Base-by-base conservation (phyloP, 495 filamentous ascomycete species). In the Ascobolus immersus region DNA sequence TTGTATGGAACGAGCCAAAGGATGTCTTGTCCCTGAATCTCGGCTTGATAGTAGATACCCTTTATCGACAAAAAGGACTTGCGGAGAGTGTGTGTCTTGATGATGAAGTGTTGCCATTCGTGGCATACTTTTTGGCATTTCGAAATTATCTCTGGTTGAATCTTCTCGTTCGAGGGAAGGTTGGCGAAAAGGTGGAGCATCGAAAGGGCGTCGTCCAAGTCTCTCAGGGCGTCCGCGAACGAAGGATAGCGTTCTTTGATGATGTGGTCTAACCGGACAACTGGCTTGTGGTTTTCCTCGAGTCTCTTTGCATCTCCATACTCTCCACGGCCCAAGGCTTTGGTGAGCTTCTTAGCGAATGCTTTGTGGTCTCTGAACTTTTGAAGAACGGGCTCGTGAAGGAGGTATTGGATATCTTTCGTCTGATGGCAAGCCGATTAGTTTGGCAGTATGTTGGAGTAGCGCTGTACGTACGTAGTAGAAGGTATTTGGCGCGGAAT, bases 21-120 rank as follows among this genome's bases (percentile, higher is more conserved):
- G 32, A 94, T 73, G 44, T 96, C 86, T 53, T 94, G 84, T 11
- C 44, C 44, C 49, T 92, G 80, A 32, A 96, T 84, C 29, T 77
- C 94, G 5, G 82, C 89, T 58, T 96, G 89, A 55, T 94, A 96
- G 57, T 96, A 96, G 46, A 96, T 93, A 48, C 86, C 86, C 61
- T 94, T 96, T 54, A 96, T 94, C 1, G 79, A 91, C 33, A 96
- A 61, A 57, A 96, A 96, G 4, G 79, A 89, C 56, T 90, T 93
- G 45, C 79, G 73, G 35, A 96, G 60, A 31, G 75, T 77, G 54
- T 90, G 71, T 14, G 81, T 77, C 28, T 67, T 62, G 50, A 96
- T 96, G 35, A 96, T 62, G 55, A 91, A 94, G 60, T 94, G 89
- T 52, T 93, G 68, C 59, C 93, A 96, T 56, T 96, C 86, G 46